These are phyloP conservation scores for Cladosporium velox DNA, from an alignment of 2,329 filamentous ascomycete species.

Conservation along the genomic window DNA sequence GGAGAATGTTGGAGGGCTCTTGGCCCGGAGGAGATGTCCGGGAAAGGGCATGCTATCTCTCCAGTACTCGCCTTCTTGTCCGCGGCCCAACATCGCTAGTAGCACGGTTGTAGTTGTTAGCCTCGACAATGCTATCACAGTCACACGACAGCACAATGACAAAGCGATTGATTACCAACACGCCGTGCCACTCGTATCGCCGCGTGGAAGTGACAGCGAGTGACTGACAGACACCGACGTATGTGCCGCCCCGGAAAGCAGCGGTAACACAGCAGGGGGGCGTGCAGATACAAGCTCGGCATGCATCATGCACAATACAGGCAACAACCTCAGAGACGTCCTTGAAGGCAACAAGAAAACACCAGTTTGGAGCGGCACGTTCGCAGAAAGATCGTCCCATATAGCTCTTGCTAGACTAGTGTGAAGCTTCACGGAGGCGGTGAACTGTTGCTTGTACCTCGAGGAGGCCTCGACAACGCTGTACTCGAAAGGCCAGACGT, in stretches of 20 bases:
- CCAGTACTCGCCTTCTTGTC: background rate
- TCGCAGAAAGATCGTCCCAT: background rate
- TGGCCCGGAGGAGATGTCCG: background rate
- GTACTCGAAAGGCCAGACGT: background rate
- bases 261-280: background rate
- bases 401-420: conserved; percentile 5
- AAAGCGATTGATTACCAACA: background rate
- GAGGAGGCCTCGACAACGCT: background rate
- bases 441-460: conserved; percentile 1
- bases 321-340: background rate
- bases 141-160: background rate
- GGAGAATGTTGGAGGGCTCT: background rate
- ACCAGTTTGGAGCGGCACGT: background rate
- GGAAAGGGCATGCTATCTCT: background rate
- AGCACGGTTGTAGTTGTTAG: background rate
- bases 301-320: conserved; percentile 3
- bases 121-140: background rate
- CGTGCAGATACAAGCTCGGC: background rate
- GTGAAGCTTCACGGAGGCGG: conserved; percentile 9
- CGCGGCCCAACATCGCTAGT: background rate
- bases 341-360: background rate
- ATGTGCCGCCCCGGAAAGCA: background rate
- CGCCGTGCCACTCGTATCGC: background rate
- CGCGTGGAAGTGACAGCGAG: background rate
- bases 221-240: background rate